Percentiles rank a stretch among this genome's conserved stretches.
These are phyloP conservation scores for Suillus placidus DNA, from an alignment of 768 basidiomycete genomes.

Conservation along the genomic window DNA sequence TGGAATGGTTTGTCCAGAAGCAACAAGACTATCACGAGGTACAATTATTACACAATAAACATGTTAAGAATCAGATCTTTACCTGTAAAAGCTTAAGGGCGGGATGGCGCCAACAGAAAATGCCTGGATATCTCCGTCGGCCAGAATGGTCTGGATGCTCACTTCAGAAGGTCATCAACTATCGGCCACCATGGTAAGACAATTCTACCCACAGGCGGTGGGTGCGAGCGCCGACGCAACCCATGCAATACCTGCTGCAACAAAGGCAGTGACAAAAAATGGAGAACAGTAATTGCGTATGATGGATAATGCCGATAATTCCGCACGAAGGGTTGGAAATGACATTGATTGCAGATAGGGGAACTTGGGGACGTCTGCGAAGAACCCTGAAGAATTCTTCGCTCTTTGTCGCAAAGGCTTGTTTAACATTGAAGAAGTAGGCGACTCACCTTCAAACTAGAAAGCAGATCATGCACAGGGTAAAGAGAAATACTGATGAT, in stretches of 20 bases:
- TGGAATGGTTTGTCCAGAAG: neutral
- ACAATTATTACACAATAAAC: neutral
- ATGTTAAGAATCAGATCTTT: neutral
- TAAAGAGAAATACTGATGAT: constrained; percentile 31
- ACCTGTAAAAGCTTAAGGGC: constrained; percentile 1
- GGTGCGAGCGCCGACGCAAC: constrained; percentile 14
- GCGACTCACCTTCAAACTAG: constrained; percentile 22
- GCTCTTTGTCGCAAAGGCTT: constrained; percentile 15
- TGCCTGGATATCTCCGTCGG: constrained; percentile 9
- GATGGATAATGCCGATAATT: constrained; percentile 2
- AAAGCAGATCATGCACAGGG: constrained; percentile 22
- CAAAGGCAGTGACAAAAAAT: constrained; percentile 11
- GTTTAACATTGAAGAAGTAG: neutral
- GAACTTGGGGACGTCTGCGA: constrained; percentile 3
- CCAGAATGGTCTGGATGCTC: constrained; percentile 4
- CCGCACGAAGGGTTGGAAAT: constrained; percentile 13
- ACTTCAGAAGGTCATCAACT: neutral
- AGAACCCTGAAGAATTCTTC: constrained; percentile 33
- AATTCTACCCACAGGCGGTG: constrained; percentile 9
- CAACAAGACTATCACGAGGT: neutral
- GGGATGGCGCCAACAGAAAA: constrained; percentile 9
- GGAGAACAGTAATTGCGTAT: constrained; percentile 7
- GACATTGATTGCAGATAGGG: constrained; percentile 9
- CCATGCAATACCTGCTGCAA: constrained; percentile 9
- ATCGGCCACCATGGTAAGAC: neutral